phyloP scores from a whole-genome alignment of 2,329 filamentous ascomycete species.

The Furcasterigmium furcatum region DNA sequence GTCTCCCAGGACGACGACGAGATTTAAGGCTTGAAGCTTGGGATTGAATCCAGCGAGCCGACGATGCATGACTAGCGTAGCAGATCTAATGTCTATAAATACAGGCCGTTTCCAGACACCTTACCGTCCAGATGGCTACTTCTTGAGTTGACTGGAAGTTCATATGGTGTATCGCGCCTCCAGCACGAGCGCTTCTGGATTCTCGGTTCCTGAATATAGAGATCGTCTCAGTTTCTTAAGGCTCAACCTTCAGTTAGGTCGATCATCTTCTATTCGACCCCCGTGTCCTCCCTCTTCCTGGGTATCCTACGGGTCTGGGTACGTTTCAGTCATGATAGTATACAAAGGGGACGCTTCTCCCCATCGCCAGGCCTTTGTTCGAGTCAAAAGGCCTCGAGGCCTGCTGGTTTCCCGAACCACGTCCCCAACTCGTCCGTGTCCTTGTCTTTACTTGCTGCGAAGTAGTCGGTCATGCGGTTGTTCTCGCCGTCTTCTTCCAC shows the following conservation, averaged over 20 bases:
- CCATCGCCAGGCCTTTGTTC: no score
- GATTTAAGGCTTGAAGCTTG: slow-evolving; percentile 31
- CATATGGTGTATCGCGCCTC: no score
- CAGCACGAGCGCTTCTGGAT: no score
- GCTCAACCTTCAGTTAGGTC: no score
- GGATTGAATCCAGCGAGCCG: background rate
- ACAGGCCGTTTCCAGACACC: no score
- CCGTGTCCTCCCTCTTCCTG: background rate
- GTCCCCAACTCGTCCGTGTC: slow-evolving; percentile 64
- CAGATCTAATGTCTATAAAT: slow-evolving; percentile 8
- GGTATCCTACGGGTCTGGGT: background rate
- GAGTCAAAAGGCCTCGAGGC: slow-evolving; percentile 64
- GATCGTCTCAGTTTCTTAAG: no score
- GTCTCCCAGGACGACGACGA: slow-evolving; percentile 49
- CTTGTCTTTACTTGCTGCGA: slow-evolving; percentile 38
- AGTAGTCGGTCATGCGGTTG: slow-evolving; percentile 74
- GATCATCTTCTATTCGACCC: no score
- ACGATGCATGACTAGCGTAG: slow-evolving; percentile 2
- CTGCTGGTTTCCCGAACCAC: slow-evolving; percentile 79
- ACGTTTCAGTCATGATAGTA: background rate
- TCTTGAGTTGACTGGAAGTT: no score
- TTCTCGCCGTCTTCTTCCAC: slow-evolving; percentile 66
- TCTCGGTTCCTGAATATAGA: no score
- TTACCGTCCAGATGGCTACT: no score
- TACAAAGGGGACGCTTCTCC: no score